Percentiles rank a stretch among this genome's conserved stretches.
phyloP scores from a whole-genome alignment of 306 rosid genomes.

The Vigna radiata region DNA sequence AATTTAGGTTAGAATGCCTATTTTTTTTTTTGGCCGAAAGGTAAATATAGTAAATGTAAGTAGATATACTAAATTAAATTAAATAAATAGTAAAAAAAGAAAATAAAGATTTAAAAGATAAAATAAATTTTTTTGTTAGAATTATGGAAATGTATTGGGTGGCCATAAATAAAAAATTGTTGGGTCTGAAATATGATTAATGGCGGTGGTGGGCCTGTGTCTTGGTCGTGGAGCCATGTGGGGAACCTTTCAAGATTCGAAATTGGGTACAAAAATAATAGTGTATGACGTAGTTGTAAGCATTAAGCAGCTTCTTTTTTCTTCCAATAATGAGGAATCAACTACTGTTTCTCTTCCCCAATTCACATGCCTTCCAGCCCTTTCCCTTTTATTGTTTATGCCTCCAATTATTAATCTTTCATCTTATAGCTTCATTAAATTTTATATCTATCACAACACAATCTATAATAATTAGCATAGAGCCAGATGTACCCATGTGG shows the following conservation, averaged over 20 bases:
- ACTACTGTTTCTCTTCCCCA: slow-evolving; percentile 48
- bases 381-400: slow-evolving; percentile 45
- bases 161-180: neutral
- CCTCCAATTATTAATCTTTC: slow-evolving; percentile 58
- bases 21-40: too few species aligned
- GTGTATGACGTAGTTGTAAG: slow-evolving; percentile 38
- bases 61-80: too few species aligned
- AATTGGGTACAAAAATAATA: slow-evolving; percentile 48
- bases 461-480: slow-evolving; percentile 44
- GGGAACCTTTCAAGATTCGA: slow-evolving; percentile 56
- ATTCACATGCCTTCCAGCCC: slow-evolving; percentile 84
- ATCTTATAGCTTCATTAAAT: slow-evolving; percentile 16
- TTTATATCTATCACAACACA: neutral
- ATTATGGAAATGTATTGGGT: too few species aligned
- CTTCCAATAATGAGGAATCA: slow-evolving; percentile 54
- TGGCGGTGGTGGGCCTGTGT: slow-evolving; percentile 54
- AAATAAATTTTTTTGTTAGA: too few species aligned
- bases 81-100: too few species aligned
- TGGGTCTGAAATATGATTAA: slow-evolving; percentile 38
- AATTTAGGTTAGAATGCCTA: too few species aligned
- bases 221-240: slow-evolving; percentile 64
- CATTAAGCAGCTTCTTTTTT: slow-evolving; percentile 41
- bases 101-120: too few species aligned
- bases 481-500: slow-evolving; percentile 80
- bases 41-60: too few species aligned